Percentiles rank a stretch among this genome's conserved stretches.
Conservation (phyloP, 2,329 filamentous ascomycete species). For the Cladosporium sp. region DNA sequence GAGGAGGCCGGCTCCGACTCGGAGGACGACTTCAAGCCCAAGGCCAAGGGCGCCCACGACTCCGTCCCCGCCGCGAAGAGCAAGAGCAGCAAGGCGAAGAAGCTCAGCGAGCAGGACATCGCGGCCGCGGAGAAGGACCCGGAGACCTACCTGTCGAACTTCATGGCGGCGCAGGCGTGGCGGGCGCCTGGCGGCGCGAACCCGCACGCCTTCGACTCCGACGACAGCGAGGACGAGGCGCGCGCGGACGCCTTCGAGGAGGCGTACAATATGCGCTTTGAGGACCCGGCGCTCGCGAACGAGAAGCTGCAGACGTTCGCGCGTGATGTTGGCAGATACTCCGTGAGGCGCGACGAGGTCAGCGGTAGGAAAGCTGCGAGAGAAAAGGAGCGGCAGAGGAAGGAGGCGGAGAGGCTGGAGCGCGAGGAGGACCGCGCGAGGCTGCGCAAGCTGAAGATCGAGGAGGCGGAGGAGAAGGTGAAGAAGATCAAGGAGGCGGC, state of each 20-base stretch:
- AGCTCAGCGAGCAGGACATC: slow-evolving; percentile 56
- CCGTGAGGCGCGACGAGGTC: slow-evolving; percentile 83
- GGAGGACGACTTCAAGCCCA: slow-evolving; percentile 59
- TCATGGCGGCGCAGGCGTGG: slow-evolving; percentile 89
- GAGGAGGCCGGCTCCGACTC: slow-evolving; percentile 47
- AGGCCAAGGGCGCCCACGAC: slow-evolving; percentile 20
- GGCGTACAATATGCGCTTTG: slow-evolving; percentile 93
- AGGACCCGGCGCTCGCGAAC: slow-evolving; percentile 82
- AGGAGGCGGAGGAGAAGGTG: slow-evolving; percentile 83
- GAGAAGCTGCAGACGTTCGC: slow-evolving; percentile 84
- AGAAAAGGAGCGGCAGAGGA: slow-evolving; percentile 69
- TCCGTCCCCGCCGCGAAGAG: slow-evolving; percentile 21
- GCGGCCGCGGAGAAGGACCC: slow-evolving; percentile 78
- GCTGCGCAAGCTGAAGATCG: slow-evolving; percentile 79
- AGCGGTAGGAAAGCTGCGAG: slow-evolving; percentile 70
- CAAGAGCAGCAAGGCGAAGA: slow-evolving; percentile 20
- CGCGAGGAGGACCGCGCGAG: slow-evolving; percentile 75
- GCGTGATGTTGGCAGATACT: slow-evolving; percentile 75
- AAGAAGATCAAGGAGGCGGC: slow-evolving; percentile 84
- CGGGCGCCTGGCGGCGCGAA: slow-evolving; percentile 59
- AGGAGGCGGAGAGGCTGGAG: slow-evolving; percentile 70
- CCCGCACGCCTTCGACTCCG: slow-evolving; percentile 83
- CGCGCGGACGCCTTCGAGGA: slow-evolving; percentile 82
- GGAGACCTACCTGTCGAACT: slow-evolving; percentile 89
- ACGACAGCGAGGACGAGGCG: slow-evolving; percentile 71